Base-by-base conservation (phyloP, 2,329 filamentous ascomycete species). In the Pyrenophora graminea region DNA sequence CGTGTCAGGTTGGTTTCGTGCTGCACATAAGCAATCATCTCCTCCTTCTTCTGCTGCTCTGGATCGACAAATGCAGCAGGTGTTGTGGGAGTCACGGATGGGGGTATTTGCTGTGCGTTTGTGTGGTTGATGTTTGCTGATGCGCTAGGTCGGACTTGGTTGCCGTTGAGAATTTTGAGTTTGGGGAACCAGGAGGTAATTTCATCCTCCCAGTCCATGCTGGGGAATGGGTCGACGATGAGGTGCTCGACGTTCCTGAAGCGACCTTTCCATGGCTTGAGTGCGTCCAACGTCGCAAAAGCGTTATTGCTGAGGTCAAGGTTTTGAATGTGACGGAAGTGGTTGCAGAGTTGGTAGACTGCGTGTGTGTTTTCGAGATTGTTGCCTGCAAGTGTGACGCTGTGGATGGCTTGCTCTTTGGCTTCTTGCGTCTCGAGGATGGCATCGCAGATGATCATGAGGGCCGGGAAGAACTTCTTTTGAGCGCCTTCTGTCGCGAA, bases 261-360 rank as follows among this genome's bases (percentile, higher is more conserved):
- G 48, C 89, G 90, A 67, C 85, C 84, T 53, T 87, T 87, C 91
- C 91, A 97, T 27, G 80, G 82, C 45, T 85, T 82, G 39, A 99
- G 74, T 8, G 83, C 82, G 49, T 85, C 83, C 43, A 91, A 74
- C 44, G 83, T 84, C 51, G 81, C 79, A 63, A 99, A 84, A 34
- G 86, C 83, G 74, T 97, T 97, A 68, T 87, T 84, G 47, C 90
- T 94, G 21, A 97, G 82, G 61, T 97, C 93, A 10, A 99, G 84
- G 60, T 96, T 92, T 69, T 90, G 87, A 53, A 97, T 79, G 55
- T 92, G 88, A 0, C 92, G 91, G 47, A 97, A 89, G 0, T 89
- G 91, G 45, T 85, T 82, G 8, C 90, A 85, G 1, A 97, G 80
- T 1, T 85, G 81, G 44, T 87, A 90, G 43, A 97, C 87, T 45